Conservation (phyloP, 202 grass and related monocot species). For the Eragrostis tef region DNA sequence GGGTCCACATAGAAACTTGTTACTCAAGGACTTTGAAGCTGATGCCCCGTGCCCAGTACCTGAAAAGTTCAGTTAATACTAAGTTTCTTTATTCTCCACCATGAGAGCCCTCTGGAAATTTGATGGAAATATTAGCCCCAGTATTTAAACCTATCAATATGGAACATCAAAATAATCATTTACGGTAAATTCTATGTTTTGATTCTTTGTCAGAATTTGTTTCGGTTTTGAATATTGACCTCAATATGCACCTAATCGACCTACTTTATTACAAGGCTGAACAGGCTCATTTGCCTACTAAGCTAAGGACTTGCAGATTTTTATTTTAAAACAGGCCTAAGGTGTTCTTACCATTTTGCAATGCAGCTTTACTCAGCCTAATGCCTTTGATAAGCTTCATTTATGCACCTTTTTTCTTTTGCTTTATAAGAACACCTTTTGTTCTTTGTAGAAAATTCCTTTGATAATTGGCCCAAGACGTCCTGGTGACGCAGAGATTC, state of each 20-base stretch:
- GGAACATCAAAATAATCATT: not conserved
- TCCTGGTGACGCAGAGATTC: conserved; percentile 74
- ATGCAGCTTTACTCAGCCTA: not conserved
- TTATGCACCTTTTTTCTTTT: not conserved
- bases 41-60: not conserved
- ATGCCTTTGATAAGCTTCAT: not conserved
- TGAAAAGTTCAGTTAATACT: not conserved
- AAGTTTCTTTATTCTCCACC: not conserved
- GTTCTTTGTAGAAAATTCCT: conserved; percentile 69
- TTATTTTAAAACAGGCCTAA: not conserved
- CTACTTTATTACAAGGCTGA: not conserved
- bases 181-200: not conserved
- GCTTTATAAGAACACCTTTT: not conserved
- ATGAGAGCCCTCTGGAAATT: no score
- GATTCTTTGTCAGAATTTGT: not conserved
- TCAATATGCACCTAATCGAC: not conserved
- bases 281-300: not conserved
- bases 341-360: not conserved
- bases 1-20: no score
- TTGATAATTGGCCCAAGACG: conserved; percentile 65
- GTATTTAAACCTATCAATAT: not conserved
- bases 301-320: not conserved
- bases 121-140: no score
- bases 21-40: no score
- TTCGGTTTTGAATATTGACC: not conserved